These are phyloP conservation scores for Streptanthus diversifolius DNA, from an alignment of 345 rosid genomes.

Conservation along the genomic window DNA sequence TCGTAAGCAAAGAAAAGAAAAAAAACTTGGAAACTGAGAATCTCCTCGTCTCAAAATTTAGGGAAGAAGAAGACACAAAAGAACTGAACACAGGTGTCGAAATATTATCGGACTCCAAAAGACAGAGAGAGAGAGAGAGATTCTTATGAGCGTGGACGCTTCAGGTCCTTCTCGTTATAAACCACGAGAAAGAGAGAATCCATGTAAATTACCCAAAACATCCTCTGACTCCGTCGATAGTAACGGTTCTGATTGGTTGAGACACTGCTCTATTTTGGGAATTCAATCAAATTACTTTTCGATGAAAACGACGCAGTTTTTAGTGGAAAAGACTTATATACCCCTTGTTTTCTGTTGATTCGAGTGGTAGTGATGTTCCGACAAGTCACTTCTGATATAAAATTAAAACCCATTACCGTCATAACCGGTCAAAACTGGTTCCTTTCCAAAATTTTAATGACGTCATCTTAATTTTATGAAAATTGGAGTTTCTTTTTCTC, in stretches of 20 bases:
- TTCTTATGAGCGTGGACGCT: constrained; percentile 12
- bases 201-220: not conserved
- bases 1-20: constrained; percentile 1
- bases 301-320: constrained; percentile 34
- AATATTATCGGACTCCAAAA: constrained; percentile 3
- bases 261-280: constrained; percentile 35
- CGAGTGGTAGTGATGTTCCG: constrained; percentile 31
- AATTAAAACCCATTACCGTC: constrained; percentile 17
- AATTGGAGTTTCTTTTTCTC: too few relatives aligned
- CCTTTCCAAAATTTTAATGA: not conserved
- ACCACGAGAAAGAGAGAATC: constrained; percentile 1
- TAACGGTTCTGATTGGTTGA: constrained; percentile 36
- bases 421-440: constrained; percentile 26
- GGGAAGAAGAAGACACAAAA: not conserved
- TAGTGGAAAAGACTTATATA: not conserved
- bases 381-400: constrained; percentile 24
- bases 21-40: constrained; percentile 20
- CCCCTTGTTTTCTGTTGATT: constrained; percentile 12
- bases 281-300: constrained; percentile 23
- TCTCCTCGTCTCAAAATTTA: constrained; percentile 14
- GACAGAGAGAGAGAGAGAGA: constrained; percentile 1
- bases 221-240: constrained; percentile 13
- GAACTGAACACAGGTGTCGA: constrained; percentile 29
- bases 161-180: constrained; percentile 32
- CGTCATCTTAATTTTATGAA: not conserved